Base-by-base conservation (phyloP, 2,329 filamentous ascomycete species). In the Claviceps fusiformis region DNA sequence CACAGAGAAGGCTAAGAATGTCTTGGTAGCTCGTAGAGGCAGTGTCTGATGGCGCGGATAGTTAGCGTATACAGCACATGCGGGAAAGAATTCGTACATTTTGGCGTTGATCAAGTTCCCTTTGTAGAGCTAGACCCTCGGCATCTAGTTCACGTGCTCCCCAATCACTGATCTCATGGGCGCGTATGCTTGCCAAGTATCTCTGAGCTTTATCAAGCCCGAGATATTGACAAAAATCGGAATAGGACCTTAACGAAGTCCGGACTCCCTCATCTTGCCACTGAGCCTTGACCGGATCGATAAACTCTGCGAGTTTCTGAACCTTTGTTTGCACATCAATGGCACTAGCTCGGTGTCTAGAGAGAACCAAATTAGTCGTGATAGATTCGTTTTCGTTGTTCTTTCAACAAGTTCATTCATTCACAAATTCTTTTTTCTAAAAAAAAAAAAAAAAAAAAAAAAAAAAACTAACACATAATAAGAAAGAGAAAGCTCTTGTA, bases 401-500 rank as follows among this genome's bases (percentile, higher is more conserved):
- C 8, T 44, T n/a, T n/a, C 31, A 6, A 6, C 19, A 7, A 19
- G 11, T 3, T 17, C 17, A 10, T 45, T 6, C 19, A 19, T 19
- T 19, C 19, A 19, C 19, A 19, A 19, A 19, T 1, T 1, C 1
- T 24, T 24, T 24, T 24, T 24, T 24, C 3, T 24, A 11, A 17
- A 7, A 43, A 10, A 35, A 11, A 11, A 13, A 7, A 43, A 8
- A 67, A 67, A n/a, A 11, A 17, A 7, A 43, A 10, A 35, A 11
- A 11, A 13, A 7, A 43, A 8, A 67, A 67, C 76, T 65, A n/a
- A n/a, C 72, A 86, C 81, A 93, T 85, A 59, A 98, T 93, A 57
- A 95, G 93, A 67, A 98, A 95, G 0, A 97, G 76, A 59, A 97
- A 92, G 10, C 90, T 92, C 62, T 84, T 87, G 63, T 95, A 91